phyloP scores from a whole-genome alignment of 352 stramenopile species.

The Phytophthora citricola region DNA sequence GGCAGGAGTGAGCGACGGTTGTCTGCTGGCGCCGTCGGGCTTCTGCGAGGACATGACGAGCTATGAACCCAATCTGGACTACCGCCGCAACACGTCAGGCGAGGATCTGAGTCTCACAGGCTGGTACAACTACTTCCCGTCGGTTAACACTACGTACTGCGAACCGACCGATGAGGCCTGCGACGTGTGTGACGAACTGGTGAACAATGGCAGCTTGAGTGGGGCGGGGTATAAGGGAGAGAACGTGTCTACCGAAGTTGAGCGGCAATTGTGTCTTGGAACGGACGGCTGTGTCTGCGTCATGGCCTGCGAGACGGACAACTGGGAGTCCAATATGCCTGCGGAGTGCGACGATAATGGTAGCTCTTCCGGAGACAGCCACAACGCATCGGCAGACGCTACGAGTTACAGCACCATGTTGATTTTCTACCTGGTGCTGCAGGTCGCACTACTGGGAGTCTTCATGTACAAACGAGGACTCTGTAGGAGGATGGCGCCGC shows the following conservation, averaged over 20 bases:
- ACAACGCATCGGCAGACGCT: constrained; percentile 7
- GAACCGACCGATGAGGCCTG: constrained; percentile 60
- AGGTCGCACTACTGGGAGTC: constrained; percentile 61
- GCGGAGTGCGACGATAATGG: constrained; percentile 47
- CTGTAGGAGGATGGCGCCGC: constrained; percentile 39
- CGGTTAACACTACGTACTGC: constrained; percentile 71
- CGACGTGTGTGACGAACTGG: constrained; percentile 48
- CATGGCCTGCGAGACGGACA: constrained; percentile 57
- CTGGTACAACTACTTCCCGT: constrained; percentile 77
- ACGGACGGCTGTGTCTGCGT: constrained; percentile 67
- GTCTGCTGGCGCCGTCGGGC: constrained; percentile 60
- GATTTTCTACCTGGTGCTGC: constrained; percentile 72
- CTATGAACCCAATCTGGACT: constrained; percentile 64
- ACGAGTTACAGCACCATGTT: constrained; percentile 68
- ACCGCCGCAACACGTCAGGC: constrained; percentile 55
- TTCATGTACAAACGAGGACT: constrained; percentile 66
- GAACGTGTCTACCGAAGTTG: constrained; percentile 49
- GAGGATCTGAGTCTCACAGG: constrained; percentile 38
- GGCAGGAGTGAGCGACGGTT: constrained; percentile 42
- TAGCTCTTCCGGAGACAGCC: constrained; percentile 19
- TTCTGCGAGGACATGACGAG: constrained; percentile 63
- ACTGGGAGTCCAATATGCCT: constrained; percentile 62
- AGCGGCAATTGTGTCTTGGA: constrained; percentile 64
- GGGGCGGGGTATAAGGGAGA: constrained; percentile 16
- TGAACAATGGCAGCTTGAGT: constrained; percentile 34